Percentiles rank a stretch among this genome's conserved stretches.
Conservation (phyloP, 2,329 filamentous ascomycete genomes). For the Geosmithia putterillii region DNA sequence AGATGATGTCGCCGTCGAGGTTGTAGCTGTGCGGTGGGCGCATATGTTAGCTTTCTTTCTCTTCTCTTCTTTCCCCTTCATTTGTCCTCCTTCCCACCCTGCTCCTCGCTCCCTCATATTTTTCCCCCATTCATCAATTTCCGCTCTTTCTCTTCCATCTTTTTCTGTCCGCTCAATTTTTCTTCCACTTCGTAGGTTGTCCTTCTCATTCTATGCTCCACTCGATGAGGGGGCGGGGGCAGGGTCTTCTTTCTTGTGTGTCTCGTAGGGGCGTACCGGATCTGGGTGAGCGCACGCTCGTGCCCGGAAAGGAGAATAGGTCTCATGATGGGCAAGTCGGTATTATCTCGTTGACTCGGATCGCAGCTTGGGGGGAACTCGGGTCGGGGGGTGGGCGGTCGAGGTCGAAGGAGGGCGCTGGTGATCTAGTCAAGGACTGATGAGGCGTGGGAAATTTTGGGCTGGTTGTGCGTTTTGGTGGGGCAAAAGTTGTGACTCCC, state of each 20-base stretch:
- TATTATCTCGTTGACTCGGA: not conserved
- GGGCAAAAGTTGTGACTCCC: conserved; percentile 13
- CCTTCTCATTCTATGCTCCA: not conserved
- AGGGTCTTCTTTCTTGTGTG: not conserved
- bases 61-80: too few species aligned
- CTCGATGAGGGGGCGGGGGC: not conserved
- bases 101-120: not conserved
- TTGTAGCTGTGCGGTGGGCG: conserved; percentile 52
- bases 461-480: conserved; percentile 33
- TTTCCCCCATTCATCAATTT: not conserved
- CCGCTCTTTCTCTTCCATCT: not conserved
- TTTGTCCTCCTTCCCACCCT: not conserved
- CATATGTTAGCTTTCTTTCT: conserved; percentile 1
- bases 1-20: conserved; percentile 90
- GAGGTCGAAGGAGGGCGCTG: conserved; percentile 3
- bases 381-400: conserved; percentile 10
- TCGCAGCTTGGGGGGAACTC: not conserved
- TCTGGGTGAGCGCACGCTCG: conserved; percentile 91
- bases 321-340: conserved; percentile 59
- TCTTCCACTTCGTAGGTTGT: not conserved
- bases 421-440: conserved; percentile 7
- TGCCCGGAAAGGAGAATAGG: conserved; percentile 93
- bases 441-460: conserved; percentile 26
- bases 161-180: too few species aligned
- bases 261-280: conserved; percentile 42